Evolutionary conservation across 2,329 filamentous ascomycete species (phyloP), one percentile per base, ranked within the genome.

Genomic region (Teratosphaeria pseudoeucalypti): DNA sequence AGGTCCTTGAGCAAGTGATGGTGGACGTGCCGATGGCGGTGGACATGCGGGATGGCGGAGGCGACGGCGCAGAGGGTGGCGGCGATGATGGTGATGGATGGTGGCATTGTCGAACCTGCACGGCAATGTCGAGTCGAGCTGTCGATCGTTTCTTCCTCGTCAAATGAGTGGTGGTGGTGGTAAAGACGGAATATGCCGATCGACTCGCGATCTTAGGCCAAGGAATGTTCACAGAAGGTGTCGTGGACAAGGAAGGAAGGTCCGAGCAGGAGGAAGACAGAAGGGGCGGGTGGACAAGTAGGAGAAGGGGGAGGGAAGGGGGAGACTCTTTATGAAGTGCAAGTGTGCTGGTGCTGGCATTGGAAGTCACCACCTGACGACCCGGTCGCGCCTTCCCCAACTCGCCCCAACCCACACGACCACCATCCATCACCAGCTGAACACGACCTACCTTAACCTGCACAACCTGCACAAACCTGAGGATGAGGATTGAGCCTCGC

Each of bases 31-130:
- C 23, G 43, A 34, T 56, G 52, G 23, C 52, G 52, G 52, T 63
- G 58, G 34, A 58, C 57, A 34, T 63, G 60, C 26, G 66, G 66
- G 27, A 62, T 52, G 10, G 66, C 66, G n/a, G 60, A 26, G 6
- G 61, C 60, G 16, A 66, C 26, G 12, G 65, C 62, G 49, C 58
- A 55, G 54, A 66, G 60, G 16, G 23, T 23, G 23, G 60, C 58
- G 12, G 58, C 56, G 55, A 63, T 52, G 58, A 34, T 55, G 43
- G 60, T 34, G 58, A 56, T 58, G 55, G 56, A 57, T 52, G 14
- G 54, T 57, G 26, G 58, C 54, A 56, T 60, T 60, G 19, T 53
- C 58, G 37, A 43, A 14, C 11, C 37, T 43, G 37, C 37, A 12
- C 16, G 6, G 16, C 37, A 16, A 16, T 14, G 9, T 43, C 37